A percentile compares a stretch with the other conserved stretches of the same genome.
phyloP scores from a whole-genome alignment of 495 filamentous ascomycete genomes.

The Neurospora intermedia region DNA sequence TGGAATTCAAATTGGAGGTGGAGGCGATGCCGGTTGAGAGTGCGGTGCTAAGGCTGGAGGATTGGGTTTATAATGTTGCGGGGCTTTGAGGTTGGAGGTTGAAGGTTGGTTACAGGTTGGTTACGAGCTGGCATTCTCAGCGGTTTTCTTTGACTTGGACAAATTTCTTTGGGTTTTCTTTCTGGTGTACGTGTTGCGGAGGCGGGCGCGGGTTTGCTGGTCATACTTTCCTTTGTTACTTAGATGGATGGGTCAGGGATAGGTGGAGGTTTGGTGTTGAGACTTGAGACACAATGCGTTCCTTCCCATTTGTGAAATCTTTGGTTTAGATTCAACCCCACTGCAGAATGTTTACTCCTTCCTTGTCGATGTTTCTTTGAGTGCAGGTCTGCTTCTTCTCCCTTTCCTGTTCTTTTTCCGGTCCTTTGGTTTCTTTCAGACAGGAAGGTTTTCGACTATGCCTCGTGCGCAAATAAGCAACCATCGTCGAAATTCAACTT shows the following conservation, averaged over 20 bases:
- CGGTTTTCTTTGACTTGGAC: too few species aligned
- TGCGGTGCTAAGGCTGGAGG: not conserved
- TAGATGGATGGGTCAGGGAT: not conserved
- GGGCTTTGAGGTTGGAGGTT: not conserved
- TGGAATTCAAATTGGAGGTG: not conserved
- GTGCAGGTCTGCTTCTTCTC: not conserved
- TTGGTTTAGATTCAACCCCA: not conserved
- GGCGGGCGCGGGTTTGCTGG: too few species aligned
- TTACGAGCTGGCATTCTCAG: too few species aligned
- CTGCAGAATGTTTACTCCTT: rapidly evolving
- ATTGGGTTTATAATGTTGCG: not conserved
- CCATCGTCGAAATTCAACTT: too few species aligned
- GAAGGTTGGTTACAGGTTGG: not conserved
- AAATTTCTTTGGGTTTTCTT: not conserved
- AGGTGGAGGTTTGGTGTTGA: not conserved
- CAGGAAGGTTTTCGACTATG: too few species aligned
- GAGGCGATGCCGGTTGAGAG: not conserved
- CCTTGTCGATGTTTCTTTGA: not conserved
- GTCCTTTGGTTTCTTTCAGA: too few species aligned
- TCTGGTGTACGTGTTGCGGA: not conserved
- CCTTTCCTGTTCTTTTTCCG: not conserved
- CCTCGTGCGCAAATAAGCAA: too few species aligned
- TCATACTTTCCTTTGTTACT: not conserved
- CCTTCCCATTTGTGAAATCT: not conserved
- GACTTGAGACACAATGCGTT: too few species aligned